Base-by-base conservation (phyloP, 164 flowering plant genomes). In the Houttuynia cordata region DNA sequence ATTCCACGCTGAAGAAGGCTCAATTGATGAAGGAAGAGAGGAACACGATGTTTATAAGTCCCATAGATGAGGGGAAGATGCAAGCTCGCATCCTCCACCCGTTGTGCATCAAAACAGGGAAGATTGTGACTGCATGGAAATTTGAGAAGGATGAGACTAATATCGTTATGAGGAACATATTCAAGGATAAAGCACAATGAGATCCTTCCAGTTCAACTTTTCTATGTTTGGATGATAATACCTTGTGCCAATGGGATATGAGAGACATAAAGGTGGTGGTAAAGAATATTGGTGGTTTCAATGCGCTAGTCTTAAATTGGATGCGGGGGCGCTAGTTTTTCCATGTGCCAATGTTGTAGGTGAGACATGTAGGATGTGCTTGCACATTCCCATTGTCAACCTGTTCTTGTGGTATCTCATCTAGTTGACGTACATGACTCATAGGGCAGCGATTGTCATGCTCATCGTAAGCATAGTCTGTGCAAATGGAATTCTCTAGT, bases 171-270 rank as follows among this genome's bases (percentile, higher is more conserved):
- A 84, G 84, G 62, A 96, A 88, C 65, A 88, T 91, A 2, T 70
- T 90, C 1, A 91, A 81, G 74, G 97, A 91, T 57, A 73, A 72
- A 49, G 78, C 96, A 0, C 99, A 94, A 58, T 72, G 91, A 81
- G 99, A 94, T 69, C 96, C 96, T 57, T 79, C 97, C 0, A 96
- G 85, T n/a, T 83, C 93, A 0, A 94, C 97, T 0, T 94, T 88
- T 65, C 74, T 94, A 73, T 97, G 99, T 8, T 70, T 94, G 74
- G 96, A 94, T 79, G 87, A 86, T 62, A 94, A 83, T 51, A 74
- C 89, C 73, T 78, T 94, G 47, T 90, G 97, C 55, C 71, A 88
- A 64, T 94, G 97, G 96, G 99, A 90, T 73, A 94, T 88, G 99
- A 83, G 97, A 39, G 99, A 91, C 51, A 68, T 77, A 40, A 73